phyloP scores from a whole-genome alignment of 768 basidiomycete species.

The Podaxis sp. region DNA sequence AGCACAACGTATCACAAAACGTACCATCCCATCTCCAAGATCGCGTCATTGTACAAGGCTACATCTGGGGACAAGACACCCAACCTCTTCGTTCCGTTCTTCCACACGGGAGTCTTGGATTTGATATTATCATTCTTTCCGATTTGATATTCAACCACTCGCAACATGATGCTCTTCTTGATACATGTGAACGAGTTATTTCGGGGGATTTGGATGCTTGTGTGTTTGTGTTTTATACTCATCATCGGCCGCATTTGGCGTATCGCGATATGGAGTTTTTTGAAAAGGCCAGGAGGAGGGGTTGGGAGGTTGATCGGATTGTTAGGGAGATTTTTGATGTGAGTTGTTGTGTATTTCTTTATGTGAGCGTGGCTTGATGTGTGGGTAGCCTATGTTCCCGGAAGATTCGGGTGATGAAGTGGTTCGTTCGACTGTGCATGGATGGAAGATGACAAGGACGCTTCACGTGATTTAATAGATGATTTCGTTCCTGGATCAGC shows the following conservation, averaged over 20 bases:
- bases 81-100: slow-evolving; percentile 36
- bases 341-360: too few relatives aligned
- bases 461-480: not conserved
- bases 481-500: not conserved
- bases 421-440: slow-evolving; percentile 79
- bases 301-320: slow-evolving; percentile 75
- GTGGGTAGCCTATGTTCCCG: slow-evolving; percentile 78
- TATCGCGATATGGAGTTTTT: slow-evolving; percentile 85
- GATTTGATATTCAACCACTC: slow-evolving; percentile 96
- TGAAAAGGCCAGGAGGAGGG: slow-evolving; percentile 47
- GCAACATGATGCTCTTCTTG: slow-evolving; percentile 83
- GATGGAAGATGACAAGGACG: slow-evolving; percentile 55
- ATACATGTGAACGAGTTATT: slow-evolving; percentile 57
- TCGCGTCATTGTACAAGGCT: slow-evolving; percentile 45
- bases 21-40: slow-evolving; percentile 33
- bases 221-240: slow-evolving; percentile 83
- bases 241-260: slow-evolving; percentile 83
- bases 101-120: slow-evolving; percentile 31
- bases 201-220: slow-evolving; percentile 11
- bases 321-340: slow-evolving; percentile 62
- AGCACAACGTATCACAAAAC: slow-evolving; percentile 63
- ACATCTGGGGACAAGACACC: slow-evolving; percentile 73
- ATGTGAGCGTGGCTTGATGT: too few relatives aligned
- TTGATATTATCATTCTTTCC: slow-evolving; percentile 83
- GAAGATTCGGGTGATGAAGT: slow-evolving; percentile 79